Evolutionary conservation across 2,329 filamentous ascomycete species (phyloP), one percentile per base, ranked within the genome.

Genomic region (Microdochium nivale): DNA sequence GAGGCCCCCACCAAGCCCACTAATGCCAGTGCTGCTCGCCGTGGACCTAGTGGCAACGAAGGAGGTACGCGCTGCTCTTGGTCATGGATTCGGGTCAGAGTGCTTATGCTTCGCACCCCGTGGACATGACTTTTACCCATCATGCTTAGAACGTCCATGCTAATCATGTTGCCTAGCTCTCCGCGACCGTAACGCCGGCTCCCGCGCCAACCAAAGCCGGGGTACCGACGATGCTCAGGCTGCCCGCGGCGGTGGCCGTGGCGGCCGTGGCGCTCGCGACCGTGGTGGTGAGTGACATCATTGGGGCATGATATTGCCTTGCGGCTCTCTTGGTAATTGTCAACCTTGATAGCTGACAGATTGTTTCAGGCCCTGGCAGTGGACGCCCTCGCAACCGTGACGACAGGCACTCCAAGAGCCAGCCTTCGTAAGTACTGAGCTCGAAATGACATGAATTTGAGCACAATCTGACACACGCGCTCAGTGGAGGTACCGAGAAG

Each of bases 101-200:
- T 14, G 19, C 35, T 50, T 46, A 37, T 50, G 35, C 13, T 14
- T 40, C 14, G 13, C 9, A 19, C 7, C 7, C 35, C 16, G 19
- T 40, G 35, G 35, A 8, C 19, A 16, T 48, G 24, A 14, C 35
- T 40, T 46, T 21, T n/a, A 50, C 53, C 48, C 25, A 35, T 48
- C 47, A 40, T 52, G 23, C 48, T 48, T 52, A 48, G 51, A 37
- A 35, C 52, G 44, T 53, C 48, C 54, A 58, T 52, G 50, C 51
- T 53, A 55, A 53, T 32, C 43, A 51, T 52, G 51, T 33, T 27
- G 25, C 53, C 25, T 63, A 96, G 91, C 89, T 68, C 94, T 90
- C 86, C 89, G 88, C 70, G 90, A 96, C 77, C 88, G 88, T 68
- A 83, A 82, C 67, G 89, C 86, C 67, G 91, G 90, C 62, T 79